Conservation (phyloP, 805 yeast genomes). For the Ascoidea tarda region DNA sequence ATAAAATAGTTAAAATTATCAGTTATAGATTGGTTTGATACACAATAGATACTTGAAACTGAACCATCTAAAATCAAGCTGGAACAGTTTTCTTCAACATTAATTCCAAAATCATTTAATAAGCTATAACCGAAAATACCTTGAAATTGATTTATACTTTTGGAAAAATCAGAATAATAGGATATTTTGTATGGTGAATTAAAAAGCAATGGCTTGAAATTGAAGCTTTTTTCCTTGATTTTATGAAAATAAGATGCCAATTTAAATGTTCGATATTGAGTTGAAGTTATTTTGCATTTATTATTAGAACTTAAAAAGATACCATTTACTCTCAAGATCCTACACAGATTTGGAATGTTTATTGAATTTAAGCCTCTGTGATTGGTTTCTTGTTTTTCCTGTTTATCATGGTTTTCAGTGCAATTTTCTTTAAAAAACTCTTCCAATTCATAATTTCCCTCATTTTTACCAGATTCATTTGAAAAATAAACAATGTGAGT, state of each 20-base stretch:
- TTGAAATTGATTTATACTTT: conserved; percentile 4
- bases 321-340: conserved; percentile 1
- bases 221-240: conserved; percentile 11
- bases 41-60: conserved; percentile 5
- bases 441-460: not conserved
- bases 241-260: conserved; percentile 6
- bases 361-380: not conserved
- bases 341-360: not conserved
- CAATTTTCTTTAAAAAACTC: not conserved
- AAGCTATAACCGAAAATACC: conserved; percentile 1
- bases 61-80: conserved; percentile 6
- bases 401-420: too few relatives aligned
- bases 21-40: not conserved
- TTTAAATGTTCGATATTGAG: conserved; percentile 5
- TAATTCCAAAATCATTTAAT: not conserved
- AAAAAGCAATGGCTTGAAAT: conserved; percentile 5
- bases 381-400: too few relatives aligned
- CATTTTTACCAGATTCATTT: not conserved
- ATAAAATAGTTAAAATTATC: not conserved
- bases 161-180: conserved; percentile 1
- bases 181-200: conserved; percentile 1
- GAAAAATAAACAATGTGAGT: conserved; percentile 18
- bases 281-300: conserved; percentile 5
- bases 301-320: not conserved
- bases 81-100: not conserved